Evolutionary conservation across 805 yeast species (phyloP).

Genomic region (Sugiyamaella qingdaonensis): DNA sequence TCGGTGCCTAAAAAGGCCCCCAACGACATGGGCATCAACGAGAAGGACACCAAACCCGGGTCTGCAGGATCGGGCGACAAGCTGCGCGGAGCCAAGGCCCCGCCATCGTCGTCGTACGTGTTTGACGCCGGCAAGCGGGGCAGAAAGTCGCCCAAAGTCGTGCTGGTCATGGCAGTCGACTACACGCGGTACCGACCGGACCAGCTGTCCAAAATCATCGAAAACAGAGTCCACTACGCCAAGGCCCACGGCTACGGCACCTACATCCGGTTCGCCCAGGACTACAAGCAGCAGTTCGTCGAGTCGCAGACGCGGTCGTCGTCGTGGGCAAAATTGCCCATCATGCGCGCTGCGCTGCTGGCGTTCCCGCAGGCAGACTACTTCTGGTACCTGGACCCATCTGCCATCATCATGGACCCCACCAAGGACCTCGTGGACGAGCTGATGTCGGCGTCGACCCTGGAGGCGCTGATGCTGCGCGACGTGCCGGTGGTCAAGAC

Average conservation of each 20-base stretch:
- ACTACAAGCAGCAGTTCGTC: slow-evolving; percentile 43
- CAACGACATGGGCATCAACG: slow-evolving; percentile 27
- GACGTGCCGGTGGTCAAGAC: slow-evolving; percentile 64
- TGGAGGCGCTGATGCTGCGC: slow-evolving; percentile 59
- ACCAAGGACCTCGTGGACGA: slow-evolving; percentile 56
- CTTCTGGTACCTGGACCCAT: slow-evolving; percentile 78
- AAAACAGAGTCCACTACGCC: slow-evolving; percentile 86
- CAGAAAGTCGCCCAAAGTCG: slow-evolving; percentile 35
- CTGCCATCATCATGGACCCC: slow-evolving; percentile 70
- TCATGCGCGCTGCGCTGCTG: slow-evolving; percentile 82
- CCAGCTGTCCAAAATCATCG: slow-evolving; percentile 64
- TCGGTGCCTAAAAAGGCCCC: slow-evolving; percentile 32
- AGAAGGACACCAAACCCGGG: slow-evolving; percentile 3
- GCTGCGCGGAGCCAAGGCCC: not conserved
- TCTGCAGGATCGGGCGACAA: slow-evolving; percentile 1
- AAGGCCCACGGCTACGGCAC: slow-evolving; percentile 75
- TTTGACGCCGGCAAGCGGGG: slow-evolving; percentile 8
- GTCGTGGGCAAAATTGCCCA: slow-evolving; percentile 60
- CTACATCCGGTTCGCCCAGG: slow-evolving; percentile 81
- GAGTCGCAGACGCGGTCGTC: slow-evolving; percentile 18
- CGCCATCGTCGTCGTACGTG: slow-evolving; percentile 4
- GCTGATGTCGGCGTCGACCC: slow-evolving; percentile 53
- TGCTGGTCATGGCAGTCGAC: slow-evolving; percentile 80
- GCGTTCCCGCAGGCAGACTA: slow-evolving; percentile 90
- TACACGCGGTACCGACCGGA: slow-evolving; percentile 62